phyloP scores from a whole-genome alignment of 768 basidiomycete species.

The Kwoniella sp. region DNA sequence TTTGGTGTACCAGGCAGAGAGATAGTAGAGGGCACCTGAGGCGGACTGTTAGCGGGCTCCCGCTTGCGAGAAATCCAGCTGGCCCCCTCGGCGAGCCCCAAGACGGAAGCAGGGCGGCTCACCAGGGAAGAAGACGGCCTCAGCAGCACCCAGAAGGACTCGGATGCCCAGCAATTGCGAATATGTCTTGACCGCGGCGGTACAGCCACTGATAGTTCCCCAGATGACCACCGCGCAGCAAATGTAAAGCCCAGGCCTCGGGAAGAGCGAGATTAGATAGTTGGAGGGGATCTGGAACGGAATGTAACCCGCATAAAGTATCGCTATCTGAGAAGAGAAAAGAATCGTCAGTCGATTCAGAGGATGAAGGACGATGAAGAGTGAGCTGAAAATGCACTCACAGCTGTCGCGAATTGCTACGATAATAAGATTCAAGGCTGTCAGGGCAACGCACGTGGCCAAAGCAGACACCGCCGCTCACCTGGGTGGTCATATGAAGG shows the following conservation, averaged over 20 bases:
- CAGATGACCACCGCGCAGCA: conserved; percentile 24
- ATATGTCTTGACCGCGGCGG: conserved; percentile 31
- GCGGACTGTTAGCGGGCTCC: too few species aligned
- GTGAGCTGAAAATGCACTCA: neutral
- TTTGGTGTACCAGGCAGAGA: conserved; percentile 39
- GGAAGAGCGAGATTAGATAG: conserved; percentile 34
- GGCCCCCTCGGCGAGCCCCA: too few species aligned
- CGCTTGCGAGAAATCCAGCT: too few species aligned
- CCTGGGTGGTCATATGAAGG: conserved; percentile 33
- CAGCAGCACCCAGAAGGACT: conserved; percentile 25
- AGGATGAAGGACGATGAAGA: neutral
- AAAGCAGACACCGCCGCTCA: too few species aligned
- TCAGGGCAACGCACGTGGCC: too few species aligned
- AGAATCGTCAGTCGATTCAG: neutral
- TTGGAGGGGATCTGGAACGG: conserved; percentile 41
- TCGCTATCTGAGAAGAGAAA: conserved; percentile 20
- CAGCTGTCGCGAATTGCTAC: conserved; percentile 39
- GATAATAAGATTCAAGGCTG: too few species aligned
- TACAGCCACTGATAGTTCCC: conserved; percentile 28
- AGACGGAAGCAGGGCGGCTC: too few species aligned
- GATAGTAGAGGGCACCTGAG: conserved; percentile 34
- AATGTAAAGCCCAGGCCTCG: conserved; percentile 37
- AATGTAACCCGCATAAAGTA: conserved; percentile 38
- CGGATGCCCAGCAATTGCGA: conserved; percentile 21
- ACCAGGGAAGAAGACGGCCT: conserved; percentile 39